Base-by-base conservation (phyloP, 2,329 filamentous ascomycete species). In the Chrysosporium keratinophilum region DNA sequence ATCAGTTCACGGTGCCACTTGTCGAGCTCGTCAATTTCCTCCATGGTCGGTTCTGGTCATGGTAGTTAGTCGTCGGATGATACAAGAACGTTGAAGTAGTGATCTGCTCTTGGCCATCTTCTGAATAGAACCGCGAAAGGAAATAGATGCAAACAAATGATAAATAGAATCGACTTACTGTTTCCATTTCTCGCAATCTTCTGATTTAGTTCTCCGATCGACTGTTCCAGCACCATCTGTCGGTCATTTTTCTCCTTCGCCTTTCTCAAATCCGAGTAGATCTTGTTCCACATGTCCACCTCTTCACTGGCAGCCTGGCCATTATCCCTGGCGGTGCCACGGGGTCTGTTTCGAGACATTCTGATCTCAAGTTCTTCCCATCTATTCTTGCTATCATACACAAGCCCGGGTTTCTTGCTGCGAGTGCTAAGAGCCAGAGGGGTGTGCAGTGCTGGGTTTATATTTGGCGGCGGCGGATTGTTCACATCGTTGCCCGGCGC, bases 241-340 rank as follows among this genome's bases (percentile, higher is more conserved):
- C 70, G 68, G 55, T 72, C 70, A 54, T 71, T 71, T 56, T 69
- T 71, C 60, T 73, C 70, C 48, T 71, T 69, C 37, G 70, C 69
- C 58, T 72, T 72, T 54, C 64, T 63, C 41, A 73, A 62, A 56
- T 72, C 69, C 54, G 70, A 68, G 43, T 69, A 64, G 43, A 73
- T 72, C 57, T 68, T 68, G 56, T 71, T 71, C 69, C 69, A 73
- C 62, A 73, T 69, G 54, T 73, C 70, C 56, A 70, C 67, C 55
- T 73, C 70, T 61, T 73, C 70, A 50, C 71, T 71, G 33, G 68
- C 69, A 15, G 68, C 69, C n/a, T 69, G 63, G 20, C 69, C 69
- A 62, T 72, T 72, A 58, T 72, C 70, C 46, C 70, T 64, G 54
- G 67, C 65, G 52, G 65, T 65, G 14, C 64, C 67, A 46, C 70